Evolutionary conservation across 2,329 filamentous ascomycete species (phyloP).

Genomic region (Scleromitrula shiraiana): DNA sequence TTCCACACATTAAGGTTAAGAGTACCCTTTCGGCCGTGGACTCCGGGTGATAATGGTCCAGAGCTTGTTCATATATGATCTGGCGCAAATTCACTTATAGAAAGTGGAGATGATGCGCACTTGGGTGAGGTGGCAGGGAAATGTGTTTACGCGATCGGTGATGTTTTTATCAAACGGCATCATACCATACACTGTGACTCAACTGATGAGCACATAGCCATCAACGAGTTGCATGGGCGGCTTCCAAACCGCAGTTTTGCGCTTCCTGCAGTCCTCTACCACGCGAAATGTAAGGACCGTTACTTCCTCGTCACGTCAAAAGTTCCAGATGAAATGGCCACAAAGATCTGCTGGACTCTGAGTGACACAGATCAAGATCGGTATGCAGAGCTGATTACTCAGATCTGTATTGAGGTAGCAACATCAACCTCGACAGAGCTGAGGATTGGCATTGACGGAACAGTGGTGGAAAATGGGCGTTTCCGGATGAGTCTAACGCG

Average conservation of each 20-base stretch:
- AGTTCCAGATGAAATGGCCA: neutral
- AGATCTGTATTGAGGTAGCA: neutral
- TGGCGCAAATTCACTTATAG: too few species aligned
- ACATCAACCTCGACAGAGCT: neutral
- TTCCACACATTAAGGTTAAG: too few species aligned
- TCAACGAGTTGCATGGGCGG: neutral
- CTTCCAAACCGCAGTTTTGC: neutral
- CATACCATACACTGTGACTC: neutral
- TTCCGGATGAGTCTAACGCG: neutral
- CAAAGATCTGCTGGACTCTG: neutral
- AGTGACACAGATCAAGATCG: neutral
- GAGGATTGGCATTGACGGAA: neutral
- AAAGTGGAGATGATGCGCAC: too few species aligned
- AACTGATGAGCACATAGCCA: neutral
- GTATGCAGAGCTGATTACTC: neutral
- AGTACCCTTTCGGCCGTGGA: too few species aligned
- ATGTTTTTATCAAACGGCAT: neutral
- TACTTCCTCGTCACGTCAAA: neutral
- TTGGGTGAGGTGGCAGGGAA: too few species aligned
- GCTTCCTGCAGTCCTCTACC: neutral
- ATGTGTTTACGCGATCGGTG: too few species aligned
- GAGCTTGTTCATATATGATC: too few species aligned
- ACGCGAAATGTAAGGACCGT: neutral
- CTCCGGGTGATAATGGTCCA: too few species aligned
- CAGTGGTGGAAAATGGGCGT: too few species aligned